Evolutionary conservation across 768 basidiomycete genomes (phyloP), one percentile per base, ranked within the genome.

Genomic region (Austroboletus eburneus): DNA sequence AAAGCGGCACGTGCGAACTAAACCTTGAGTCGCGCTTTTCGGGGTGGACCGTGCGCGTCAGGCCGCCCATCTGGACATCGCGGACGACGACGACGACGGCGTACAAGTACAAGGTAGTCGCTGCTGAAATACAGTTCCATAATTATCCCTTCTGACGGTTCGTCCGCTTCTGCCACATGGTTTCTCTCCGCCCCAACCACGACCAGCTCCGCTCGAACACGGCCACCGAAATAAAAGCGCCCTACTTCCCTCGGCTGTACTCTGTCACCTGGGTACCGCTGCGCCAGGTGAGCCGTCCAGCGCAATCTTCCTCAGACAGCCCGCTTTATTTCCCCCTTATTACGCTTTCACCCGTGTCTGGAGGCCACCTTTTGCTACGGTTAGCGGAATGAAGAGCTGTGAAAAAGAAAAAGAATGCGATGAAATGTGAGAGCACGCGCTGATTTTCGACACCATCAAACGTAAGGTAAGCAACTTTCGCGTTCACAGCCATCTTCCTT

Each of bases 161-260:
- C 39, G 46, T 43, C 41, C 22, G 48, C 47, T 51, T 51, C 51
- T 56, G 57, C 53, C 55, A 54, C 59, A 64, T 59, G 53, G 49
- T 54, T 58, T 53, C 61, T 65, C 64, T 65, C 64, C 64, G 64
- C 55, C 64, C 57, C 57, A 65, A 65, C 61, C 59, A 56, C 43
- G 27, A 42, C 50, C 51, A 65, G 64, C 64, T 66, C 64, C 64
- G 64, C 64, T 68, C 66, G 46, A 67, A 67, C 63, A 40, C 37
- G n/a, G 16, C n/a, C 33, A 30, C 18, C 22, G 25, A 27, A 24
- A 12, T 8, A 24, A 18, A 35, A 48, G 8, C n/a, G n/a, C 35
- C 27, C n/a, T n/a, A n/a, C n/a, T n/a, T n/a, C n/a, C n/a, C n/a
- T n/a, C n/a, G n/a, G n/a, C n/a, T n/a, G n/a, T n/a, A n/a, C n/a